Conservation (phyloP, 1,284 basidiomycete species). For the Trametes hirsuta region DNA sequence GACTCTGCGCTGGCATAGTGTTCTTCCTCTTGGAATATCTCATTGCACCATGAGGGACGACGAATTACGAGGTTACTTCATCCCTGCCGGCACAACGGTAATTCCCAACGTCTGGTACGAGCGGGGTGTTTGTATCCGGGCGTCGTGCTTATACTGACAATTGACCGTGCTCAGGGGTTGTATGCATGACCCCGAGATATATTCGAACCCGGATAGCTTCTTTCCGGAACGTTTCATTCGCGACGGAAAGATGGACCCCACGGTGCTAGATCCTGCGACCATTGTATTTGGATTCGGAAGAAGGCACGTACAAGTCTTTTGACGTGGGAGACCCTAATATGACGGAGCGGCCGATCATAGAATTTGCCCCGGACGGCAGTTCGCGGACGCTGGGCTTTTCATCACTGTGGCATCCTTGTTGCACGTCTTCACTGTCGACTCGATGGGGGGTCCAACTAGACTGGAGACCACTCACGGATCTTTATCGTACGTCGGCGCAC, state of each 20-base stretch:
- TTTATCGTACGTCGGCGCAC: constrained; percentile 11
- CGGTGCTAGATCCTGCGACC: not conserved
- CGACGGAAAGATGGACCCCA: constrained; percentile 4
- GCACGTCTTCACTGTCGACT: constrained; percentile 16
- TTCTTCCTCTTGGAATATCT: constrained; percentile 14
- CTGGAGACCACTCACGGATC: constrained; percentile 9
- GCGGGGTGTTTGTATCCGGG: not conserved
- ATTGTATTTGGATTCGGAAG: constrained; percentile 18
- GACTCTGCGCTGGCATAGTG: constrained; percentile 25
- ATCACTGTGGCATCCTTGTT: constrained; percentile 15
- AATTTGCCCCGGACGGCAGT: constrained; percentile 16
- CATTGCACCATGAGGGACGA: constrained; percentile 21
- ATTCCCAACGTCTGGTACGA: constrained; percentile 33
- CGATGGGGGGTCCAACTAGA: constrained; percentile 10
- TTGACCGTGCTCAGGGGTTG: constrained; percentile 18
- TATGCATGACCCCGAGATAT: constrained; percentile 28
- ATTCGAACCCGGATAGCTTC: constrained; percentile 15
- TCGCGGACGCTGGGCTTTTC: constrained; percentile 15
- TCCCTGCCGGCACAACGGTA: constrained; percentile 29
- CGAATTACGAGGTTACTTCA: constrained; percentile 26
- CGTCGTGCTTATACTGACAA: not conserved
- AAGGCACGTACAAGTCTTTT: not conserved
- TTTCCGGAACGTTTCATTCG: constrained; percentile 19
- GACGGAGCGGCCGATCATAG: not conserved
- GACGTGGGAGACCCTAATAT: not conserved